Evolutionary conservation across 192 early-diverging fungal species (phyloP).

Genomic region (Geranomyces variabilis): DNA sequence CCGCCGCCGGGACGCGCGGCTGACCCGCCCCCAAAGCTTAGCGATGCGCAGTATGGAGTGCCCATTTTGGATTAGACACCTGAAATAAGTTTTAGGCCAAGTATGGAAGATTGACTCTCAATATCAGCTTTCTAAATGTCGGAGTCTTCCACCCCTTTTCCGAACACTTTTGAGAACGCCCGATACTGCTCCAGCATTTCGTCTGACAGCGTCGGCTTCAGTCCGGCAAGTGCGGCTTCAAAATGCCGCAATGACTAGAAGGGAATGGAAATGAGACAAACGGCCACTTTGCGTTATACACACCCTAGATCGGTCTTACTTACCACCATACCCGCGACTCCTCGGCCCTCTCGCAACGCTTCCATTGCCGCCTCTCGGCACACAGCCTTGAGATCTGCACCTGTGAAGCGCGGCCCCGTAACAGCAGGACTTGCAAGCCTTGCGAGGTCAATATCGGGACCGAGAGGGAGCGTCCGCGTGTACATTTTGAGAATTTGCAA

Average conservation of each 20-base stretch:
- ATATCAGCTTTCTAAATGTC: too few relatives aligned
- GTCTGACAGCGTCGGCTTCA: slow-evolving; percentile 62
- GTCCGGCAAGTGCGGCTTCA: slow-evolving; percentile 52
- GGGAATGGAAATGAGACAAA: neutral
- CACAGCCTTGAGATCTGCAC: slow-evolving; percentile 73
- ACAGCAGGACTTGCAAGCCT: slow-evolving; percentile 45
- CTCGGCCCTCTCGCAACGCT: slow-evolving; percentile 40
- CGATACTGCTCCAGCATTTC: slow-evolving; percentile 69
- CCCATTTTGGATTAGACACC: slow-evolving; percentile 30
- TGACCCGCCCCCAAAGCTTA: slow-evolving; percentile 15
- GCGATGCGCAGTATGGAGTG: slow-evolving; percentile 23
- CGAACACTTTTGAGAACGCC: slow-evolving; percentile 47
- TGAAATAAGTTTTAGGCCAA: too few relatives aligned
- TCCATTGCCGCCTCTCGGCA: slow-evolving; percentile 66
- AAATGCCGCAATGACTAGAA: slow-evolving; percentile 56
- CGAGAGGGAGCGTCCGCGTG: slow-evolving; percentile 61
- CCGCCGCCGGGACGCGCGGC: neutral
- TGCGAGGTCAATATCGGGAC: slow-evolving; percentile 50
- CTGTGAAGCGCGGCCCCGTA: slow-evolving; percentile 69
- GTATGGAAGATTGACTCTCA: too few relatives aligned
- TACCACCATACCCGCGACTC: slow-evolving; percentile 26
- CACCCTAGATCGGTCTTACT: too few relatives aligned
- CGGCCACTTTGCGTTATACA: neutral
- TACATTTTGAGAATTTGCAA: slow-evolving; percentile 70
- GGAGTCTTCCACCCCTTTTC: slow-evolving; percentile 15